Base-by-base conservation (phyloP, 352 stramenopile genomes). In the Globisporangium canariense region DNA sequence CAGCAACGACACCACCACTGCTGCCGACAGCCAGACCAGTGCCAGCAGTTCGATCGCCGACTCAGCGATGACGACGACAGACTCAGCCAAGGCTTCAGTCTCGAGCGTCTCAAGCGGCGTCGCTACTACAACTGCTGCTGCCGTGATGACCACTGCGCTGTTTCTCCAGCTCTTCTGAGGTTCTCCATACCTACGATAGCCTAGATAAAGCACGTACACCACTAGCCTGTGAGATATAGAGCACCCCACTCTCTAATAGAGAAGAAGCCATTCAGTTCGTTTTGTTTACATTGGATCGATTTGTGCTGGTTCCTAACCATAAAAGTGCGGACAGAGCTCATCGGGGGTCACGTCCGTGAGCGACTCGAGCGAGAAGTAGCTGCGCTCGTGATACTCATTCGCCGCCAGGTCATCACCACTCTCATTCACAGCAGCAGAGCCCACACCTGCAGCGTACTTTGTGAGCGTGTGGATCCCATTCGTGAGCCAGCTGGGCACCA, bases 311-410 rank as follows among this genome's bases (percentile, higher is more conserved):
- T 50, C 38, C 13, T 59, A 51, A 22, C 76, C 62, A 49, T 84
- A 88, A 54, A 90, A 90, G 16, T 70, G 34, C 9, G 73, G 78
- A 55, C 81, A 90, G 46, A 90, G 61, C 28, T 75, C 72, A 40
- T 89, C 79, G 9, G 81, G 78, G 1, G 62, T 40, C 25, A 86
- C 78, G n/a, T 70, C 45, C 7, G 81, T 86, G 28, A 81, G 57
- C 28, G 75, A 84, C 58, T 89, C 81, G 34, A 88, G 71, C 11
- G 79, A 86, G 55, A 87, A 89, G 58, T 81, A 83, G 53, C 75
- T 83, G 22, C 73, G 71, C 28, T 89, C 77, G 25, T 86, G 73
- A 40, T 87, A 81, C 59, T 91, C 81, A 3, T 70, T 62, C 13
- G 74, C 58, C 50, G 73, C 68, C 8, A 78, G 54, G 0, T 74